Evolutionary conservation across 1,139 yeast genomes (phyloP).

Genomic region (Geotrichum australiense): DNA sequence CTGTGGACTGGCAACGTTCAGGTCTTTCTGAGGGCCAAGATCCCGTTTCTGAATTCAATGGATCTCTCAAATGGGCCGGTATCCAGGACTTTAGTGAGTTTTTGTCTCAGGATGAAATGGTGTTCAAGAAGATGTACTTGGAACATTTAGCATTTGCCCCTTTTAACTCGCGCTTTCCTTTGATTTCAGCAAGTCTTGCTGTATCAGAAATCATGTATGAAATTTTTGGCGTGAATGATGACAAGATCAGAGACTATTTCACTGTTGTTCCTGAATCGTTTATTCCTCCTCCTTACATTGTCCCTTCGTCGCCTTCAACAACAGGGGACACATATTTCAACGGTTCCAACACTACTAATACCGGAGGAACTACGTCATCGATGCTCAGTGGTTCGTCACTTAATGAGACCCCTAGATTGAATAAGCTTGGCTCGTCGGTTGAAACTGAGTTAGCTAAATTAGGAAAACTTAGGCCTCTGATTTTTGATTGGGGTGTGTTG

Average conservation of each 20-base stretch:
- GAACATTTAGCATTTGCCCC: constrained; percentile 29
- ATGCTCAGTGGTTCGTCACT: constrained; percentile 17
- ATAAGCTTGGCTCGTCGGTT: constrained; percentile 17
- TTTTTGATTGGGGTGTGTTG: constrained; percentile 51
- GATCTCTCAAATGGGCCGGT: constrained; percentile 28
- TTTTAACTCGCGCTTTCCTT: constrained; percentile 33
- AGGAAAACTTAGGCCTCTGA: constrained; percentile 38
- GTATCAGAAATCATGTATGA: constrained; percentile 31
- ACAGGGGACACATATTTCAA: constrained; percentile 18
- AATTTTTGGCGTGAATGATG: constrained; percentile 33
- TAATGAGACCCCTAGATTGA: constrained; percentile 11
- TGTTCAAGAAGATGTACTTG: constrained; percentile 27
- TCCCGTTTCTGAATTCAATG: constrained; percentile 25
- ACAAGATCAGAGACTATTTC: constrained; percentile 9
- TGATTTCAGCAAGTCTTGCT: constrained; percentile 31
- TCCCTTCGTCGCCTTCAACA: constrained; percentile 7
- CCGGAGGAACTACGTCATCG: constrained; percentile 10
- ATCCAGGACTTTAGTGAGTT: constrained; percentile 31
- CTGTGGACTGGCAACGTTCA: constrained; percentile 27
- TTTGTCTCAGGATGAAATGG: constrained; percentile 24
- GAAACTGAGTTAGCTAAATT: constrained; percentile 28
- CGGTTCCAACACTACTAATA: constrained; percentile 1
- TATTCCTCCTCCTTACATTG: constrained; percentile 23
- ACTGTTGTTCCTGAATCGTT: constrained; percentile 21
- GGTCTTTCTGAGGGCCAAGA: constrained; percentile 24